Base-by-base conservation (phyloP, 2,329 filamentous ascomycete genomes). In the Epichloe baconii region DNA sequence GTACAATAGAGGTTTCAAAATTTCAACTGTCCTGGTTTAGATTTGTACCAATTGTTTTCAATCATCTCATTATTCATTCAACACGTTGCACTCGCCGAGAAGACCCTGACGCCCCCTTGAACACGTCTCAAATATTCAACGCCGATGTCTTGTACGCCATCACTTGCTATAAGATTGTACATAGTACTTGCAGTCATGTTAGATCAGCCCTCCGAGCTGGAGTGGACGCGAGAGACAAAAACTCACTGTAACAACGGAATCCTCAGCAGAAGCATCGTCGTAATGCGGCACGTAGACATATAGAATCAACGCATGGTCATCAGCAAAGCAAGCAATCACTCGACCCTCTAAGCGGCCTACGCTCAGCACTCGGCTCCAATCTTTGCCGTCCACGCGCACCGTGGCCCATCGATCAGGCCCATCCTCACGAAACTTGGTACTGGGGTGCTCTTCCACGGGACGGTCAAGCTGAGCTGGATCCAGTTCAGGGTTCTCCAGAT, bases 321-420 rank as follows among this genome's bases (percentile, higher is more conserved):
- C 76, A 40, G 82, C 82, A 66, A 94, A 89, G 64, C 90, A 96
- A 52, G 90, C 93, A 71, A 97, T 93, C 48, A 97, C 91, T 58
- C 88, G 78, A 1, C 89, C 91, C 59, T 93, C 91, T 34, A 97
- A 71, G 48, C 90, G 76, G 1, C 91, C 91, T 12, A 97, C 90
- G 65, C 88, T 94, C 57, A 98, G 74, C n/a, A 97, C 91, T 58
- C 80, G 82, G 35, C 88, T 88, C 91, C 93, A 97, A 65, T 98
- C 93, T 65, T 82, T 85, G 36, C 89, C 93, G 68, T 97, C 93
- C 23, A 97, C 89, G 49, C 87, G 77, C 37, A 97, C 91, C 23
- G 80, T 88, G 1, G 89, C 88, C 88, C 91, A 97, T 44, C 81
- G 82, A 54, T 88, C 82, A 14, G 89, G 86, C 14, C 86, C 87